phyloP scores from a whole-genome alignment of 768 basidiomycete genomes.

The Lactifluus volemus region DNA sequence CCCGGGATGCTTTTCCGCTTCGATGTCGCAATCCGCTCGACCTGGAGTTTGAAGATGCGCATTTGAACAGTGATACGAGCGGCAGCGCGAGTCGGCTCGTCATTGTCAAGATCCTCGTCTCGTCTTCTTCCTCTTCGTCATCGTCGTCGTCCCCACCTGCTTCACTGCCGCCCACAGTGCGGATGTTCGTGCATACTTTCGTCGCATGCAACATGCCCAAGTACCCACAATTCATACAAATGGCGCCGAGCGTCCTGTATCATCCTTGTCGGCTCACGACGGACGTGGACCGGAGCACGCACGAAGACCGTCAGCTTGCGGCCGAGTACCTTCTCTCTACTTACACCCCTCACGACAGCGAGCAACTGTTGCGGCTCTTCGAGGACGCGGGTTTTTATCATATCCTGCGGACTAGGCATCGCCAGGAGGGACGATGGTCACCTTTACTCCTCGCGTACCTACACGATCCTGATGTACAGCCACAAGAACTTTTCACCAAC shows the following conservation, averaged over 20 bases:
- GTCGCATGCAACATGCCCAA: conserved; percentile 94
- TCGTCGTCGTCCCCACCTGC: neutral
- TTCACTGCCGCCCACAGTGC: conserved; percentile 46
- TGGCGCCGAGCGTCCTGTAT: conserved; percentile 62
- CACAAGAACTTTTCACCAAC: conserved; percentile 52
- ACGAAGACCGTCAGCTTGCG: conserved; percentile 92
- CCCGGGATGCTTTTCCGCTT: conserved; percentile 59
- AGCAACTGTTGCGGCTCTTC: conserved; percentile 60
- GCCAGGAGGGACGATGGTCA: conserved; percentile 68
- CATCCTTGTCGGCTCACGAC: conserved; percentile 70
- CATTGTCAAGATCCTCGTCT: conserved; percentile 76
- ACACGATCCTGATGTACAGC: conserved; percentile 55
- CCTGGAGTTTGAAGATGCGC: conserved; percentile 89
- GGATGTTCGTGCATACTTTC: conserved; percentile 89
- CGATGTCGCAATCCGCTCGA: conserved; percentile 87
- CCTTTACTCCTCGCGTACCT: conserved; percentile 66
- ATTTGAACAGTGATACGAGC: conserved; percentile 65
- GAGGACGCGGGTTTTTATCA: conserved; percentile 82
- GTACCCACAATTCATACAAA: conserved; percentile 69
- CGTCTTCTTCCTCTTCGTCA: conserved; percentile 24
- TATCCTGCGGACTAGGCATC: conserved; percentile 76
- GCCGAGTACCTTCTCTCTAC: conserved; percentile 88
- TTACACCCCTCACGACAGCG: conserved; percentile 77
- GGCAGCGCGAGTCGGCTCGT: conserved; percentile 63
- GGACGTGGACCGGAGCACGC: conserved; percentile 65